phyloP scores from a whole-genome alignment of 2,329 filamentous ascomycete species.

The Neoascochyta sp. region DNA sequence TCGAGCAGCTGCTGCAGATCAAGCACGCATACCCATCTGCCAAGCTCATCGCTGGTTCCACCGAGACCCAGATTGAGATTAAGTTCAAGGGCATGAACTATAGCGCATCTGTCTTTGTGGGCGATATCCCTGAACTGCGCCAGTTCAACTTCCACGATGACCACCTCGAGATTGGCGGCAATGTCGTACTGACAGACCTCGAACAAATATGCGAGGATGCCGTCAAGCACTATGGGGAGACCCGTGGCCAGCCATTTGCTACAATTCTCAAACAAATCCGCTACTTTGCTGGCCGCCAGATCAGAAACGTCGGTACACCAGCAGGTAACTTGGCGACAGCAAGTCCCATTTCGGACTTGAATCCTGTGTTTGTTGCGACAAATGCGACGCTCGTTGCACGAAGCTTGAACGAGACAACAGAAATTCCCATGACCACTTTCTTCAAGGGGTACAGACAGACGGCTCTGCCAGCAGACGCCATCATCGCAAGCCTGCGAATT shows the following conservation, averaged over 20 bases:
- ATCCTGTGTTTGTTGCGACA: conserved; percentile 86
- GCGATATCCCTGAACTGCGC: conserved; percentile 84
- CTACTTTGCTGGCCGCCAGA: conserved; percentile 93
- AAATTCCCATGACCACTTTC: conserved; percentile 89
- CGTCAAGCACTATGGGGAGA: conserved; percentile 69
- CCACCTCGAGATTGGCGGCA: conserved; percentile 86
- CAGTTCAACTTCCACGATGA: conserved; percentile 77
- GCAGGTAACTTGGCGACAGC: conserved; percentile 93
- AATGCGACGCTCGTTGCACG: conserved; percentile 79
- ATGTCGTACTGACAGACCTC: conserved; percentile 86
- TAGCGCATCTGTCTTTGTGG: conserved; percentile 83
- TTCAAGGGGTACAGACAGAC: conserved; percentile 90
- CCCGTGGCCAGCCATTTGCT: conserved; percentile 73
- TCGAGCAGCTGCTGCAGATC: conserved; percentile 86
- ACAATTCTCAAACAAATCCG: conserved; percentile 90
- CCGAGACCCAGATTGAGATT: conserved; percentile 96
- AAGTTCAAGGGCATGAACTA: conserved; percentile 97
- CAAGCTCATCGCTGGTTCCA: conserved; percentile 93
- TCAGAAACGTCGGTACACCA: conserved; percentile 94
- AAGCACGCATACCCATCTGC: conserved; percentile 80
- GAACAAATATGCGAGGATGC: conserved; percentile 80
- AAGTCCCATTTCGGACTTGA: conserved; percentile 93
- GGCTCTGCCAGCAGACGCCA: conserved; percentile 72
- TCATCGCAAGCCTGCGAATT: conserved; percentile 84
- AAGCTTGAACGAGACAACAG: conserved; percentile 66